These are phyloP conservation scores for Cercospora sojina DNA, from an alignment of 2,329 filamentous ascomycete genomes.

Conservation along the genomic window DNA sequence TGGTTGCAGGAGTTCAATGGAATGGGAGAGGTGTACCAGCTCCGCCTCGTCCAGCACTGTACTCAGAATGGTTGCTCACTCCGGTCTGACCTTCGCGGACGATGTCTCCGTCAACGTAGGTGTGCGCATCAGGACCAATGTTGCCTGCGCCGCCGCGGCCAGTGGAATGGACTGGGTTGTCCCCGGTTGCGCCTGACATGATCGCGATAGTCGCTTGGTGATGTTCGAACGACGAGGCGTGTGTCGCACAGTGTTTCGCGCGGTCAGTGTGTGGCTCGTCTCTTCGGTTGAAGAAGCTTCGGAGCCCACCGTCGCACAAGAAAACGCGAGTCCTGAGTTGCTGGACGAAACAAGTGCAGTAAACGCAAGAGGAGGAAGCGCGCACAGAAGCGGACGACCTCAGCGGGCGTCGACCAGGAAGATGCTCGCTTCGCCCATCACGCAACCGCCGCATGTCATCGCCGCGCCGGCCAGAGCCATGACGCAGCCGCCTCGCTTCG, in stretches of 20 bases:
- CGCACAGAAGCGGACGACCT: not conserved
- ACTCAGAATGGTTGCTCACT: constrained; percentile 41
- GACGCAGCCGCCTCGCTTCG: constrained; percentile 3
- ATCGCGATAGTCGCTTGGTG: not conserved
- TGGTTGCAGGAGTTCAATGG: constrained; percentile 40
- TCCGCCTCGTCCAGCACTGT: constrained; percentile 40
- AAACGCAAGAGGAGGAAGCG: not conserved
- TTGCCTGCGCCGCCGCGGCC: constrained; percentile 60
- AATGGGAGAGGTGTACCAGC: constrained; percentile 41
- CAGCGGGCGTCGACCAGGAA: not conserved
- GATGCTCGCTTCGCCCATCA: not conserved
- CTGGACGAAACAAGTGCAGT: not conserved
- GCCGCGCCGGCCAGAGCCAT: not conserved
- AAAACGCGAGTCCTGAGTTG: not conserved
- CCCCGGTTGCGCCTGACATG: constrained; percentile 10
- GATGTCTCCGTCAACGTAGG: constrained; percentile 49
- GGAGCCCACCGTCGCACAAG: not conserved
- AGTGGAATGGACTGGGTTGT: constrained; percentile 46
- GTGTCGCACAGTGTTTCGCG: not conserved
- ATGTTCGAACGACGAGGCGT: not conserved
- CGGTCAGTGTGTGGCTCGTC: not conserved
- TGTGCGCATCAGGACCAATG: constrained; percentile 52
- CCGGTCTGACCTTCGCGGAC: constrained; percentile 47
- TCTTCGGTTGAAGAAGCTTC: not conserved
- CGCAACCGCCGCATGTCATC: constrained; percentile 1